phyloP scores from a whole-genome alignment of 192 early-diverging fungal genomes.

The Coemansia sp. region DNA sequence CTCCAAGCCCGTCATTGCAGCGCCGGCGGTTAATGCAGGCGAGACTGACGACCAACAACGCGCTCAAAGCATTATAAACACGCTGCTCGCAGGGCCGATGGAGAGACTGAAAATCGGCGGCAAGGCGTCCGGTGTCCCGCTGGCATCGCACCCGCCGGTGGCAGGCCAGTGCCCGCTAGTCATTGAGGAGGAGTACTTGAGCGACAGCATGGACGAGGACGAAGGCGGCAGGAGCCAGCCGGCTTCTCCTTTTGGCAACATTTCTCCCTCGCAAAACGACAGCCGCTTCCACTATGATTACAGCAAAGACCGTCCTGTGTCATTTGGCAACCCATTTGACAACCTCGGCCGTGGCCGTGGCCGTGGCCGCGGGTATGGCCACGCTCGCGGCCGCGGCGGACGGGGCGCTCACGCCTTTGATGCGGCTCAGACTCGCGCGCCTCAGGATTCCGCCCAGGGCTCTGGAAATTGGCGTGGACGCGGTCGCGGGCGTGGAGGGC shows the following conservation, averaged over 20 bases:
- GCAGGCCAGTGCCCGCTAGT: constrained; percentile 36
- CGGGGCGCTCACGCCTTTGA: not conserved
- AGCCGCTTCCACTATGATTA: constrained; percentile 20
- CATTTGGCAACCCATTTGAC: not conserved
- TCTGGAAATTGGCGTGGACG: not conserved
- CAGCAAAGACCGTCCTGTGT: not conserved
- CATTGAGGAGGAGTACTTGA: constrained; percentile 41
- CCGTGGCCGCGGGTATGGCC: constrained; percentile 9
- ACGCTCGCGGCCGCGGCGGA: constrained; percentile 15
- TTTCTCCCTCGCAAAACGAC: too few relatives aligned
- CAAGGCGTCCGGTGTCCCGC: not conserved
- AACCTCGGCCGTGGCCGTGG: constrained; percentile 13
- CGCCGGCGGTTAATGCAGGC: not conserved
- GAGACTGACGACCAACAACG: constrained; percentile 9
- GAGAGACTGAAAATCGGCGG: constrained; percentile 5
- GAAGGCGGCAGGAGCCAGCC: constrained; percentile 1
- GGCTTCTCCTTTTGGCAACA: too few relatives aligned
- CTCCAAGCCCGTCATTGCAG: not conserved
- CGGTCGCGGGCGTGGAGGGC: constrained; percentile 3
- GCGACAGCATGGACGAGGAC: constrained; percentile 48
- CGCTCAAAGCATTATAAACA: constrained; percentile 38
- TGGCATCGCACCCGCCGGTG: constrained; percentile 26
- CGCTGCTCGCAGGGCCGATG: constrained; percentile 37
- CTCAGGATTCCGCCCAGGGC: too few relatives aligned
- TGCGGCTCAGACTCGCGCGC: not conserved